Conservation (phyloP, 177 flowering plant species). For the Vitis hybrid region DNA sequence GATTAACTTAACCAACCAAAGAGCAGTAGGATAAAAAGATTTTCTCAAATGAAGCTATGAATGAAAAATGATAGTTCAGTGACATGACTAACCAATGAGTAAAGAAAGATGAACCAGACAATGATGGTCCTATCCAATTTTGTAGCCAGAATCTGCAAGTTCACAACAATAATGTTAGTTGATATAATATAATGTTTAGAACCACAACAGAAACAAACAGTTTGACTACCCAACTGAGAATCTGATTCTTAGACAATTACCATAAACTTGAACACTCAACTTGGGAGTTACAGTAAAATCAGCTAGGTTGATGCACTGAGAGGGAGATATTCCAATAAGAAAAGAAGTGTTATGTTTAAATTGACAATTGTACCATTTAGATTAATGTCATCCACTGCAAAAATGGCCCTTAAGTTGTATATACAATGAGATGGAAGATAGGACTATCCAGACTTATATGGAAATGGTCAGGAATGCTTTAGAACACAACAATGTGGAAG, state of each 20-base stretch:
- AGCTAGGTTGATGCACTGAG: neutral
- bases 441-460: too few relatives aligned
- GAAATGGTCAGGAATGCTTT: too few relatives aligned
- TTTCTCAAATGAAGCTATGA: neutral
- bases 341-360: neutral
- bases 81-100: slow-evolving; percentile 62
- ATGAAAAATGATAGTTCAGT: neutral
- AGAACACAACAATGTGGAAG: too few relatives aligned
- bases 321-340: neutral
- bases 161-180: slow-evolving; percentile 14
- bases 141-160: slow-evolving; percentile 90
- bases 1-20: neutral
- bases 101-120: slow-evolving; percentile 60
- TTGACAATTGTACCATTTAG: too few relatives aligned
- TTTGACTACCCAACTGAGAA: neutral
- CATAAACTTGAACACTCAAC: neutral
- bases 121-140: slow-evolving; percentile 76
- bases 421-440: too few relatives aligned
- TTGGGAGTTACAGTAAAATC: neutral
- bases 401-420: too few relatives aligned
- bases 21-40: neutral
- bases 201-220: neutral
- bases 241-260: neutral
- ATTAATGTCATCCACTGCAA: too few relatives aligned
- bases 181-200: neutral